These are phyloP conservation scores for Chloranthus sessilifolius DNA, from an alignment of 164 flowering plant species.

Conservation along the genomic window DNA sequence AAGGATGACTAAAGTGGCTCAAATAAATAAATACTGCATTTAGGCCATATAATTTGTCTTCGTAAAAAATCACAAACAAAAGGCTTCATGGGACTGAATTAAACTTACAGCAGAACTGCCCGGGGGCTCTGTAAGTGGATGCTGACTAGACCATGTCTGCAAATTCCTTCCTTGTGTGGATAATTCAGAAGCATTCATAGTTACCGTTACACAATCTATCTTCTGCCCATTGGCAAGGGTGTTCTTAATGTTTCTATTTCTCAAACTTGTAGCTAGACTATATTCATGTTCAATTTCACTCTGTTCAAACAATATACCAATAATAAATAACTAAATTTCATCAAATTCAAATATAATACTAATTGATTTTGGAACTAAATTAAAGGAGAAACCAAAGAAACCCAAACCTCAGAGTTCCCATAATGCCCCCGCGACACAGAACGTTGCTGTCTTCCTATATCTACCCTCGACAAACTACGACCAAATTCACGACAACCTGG, in stretches of 20 bases:
- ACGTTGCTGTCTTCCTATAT: conserved; percentile 27
- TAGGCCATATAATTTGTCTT: neutral
- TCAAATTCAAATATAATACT: too few species aligned
- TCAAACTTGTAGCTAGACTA: conserved; percentile 9
- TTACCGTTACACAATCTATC: conserved; percentile 9
- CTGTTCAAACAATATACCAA: conserved; percentile 22
- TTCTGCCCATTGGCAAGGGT: conserved; percentile 5
- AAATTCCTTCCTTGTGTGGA: conserved; percentile 6
- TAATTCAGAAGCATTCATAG: conserved; percentile 21
- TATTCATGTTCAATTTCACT: conserved; percentile 38
- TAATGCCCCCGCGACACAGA: conserved; percentile 33
- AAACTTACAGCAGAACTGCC: conserved; percentile 28
- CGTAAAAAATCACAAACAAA: neutral
- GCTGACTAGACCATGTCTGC: conserved; percentile 33
- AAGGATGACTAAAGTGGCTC: conserved; percentile 21
- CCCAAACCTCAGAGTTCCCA: conserved; percentile 46
- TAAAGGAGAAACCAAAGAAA: neutral
- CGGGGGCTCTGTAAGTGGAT: conserved; percentile 20
- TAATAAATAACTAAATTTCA: neutral
- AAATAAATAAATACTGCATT: neutral
- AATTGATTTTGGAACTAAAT: too few species aligned
- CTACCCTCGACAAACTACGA: conserved; percentile 53
- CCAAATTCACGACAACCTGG: conserved; percentile 25
- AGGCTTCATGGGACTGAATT: neutral
- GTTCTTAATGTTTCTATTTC: conserved; percentile 14